Evolutionary conservation across 176 grass and related monocot species (phyloP), one percentile per base, ranked within the genome.

Genomic region (Triticum urartu): DNA sequence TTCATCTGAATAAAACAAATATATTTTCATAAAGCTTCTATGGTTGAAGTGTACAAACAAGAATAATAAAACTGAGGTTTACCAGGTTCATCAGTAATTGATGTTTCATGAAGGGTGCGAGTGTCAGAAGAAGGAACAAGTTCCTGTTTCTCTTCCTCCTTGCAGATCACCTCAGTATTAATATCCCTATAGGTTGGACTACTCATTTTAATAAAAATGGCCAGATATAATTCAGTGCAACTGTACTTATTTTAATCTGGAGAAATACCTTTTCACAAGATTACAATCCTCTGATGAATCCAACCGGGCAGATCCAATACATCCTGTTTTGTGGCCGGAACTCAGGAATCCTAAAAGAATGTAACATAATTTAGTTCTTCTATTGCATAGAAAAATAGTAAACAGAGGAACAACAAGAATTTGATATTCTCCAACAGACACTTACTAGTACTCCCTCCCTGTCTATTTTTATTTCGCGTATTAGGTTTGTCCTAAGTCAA

Each of bases 211-310:
- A 50, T 78, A 79, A n/a, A 1, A 64, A 2, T 59, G 56, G n/a
- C 40, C 26, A 70, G 35, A 34, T 60, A 82, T 26, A 34, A 24
- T 84, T 79, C 66, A 72, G 20, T 5, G 78, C 10, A 39, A 63
- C 17, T 54, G n/a, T 18, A 61, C 2, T 42, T 83, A 11, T 61
- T 58, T 3, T 33, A 77, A 61, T 77, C 3, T 12, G 58, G 52
- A 78, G 42, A 47, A 28, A 45, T 88, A 83, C 86, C 86, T 83
- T 69, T 47, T 72, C n/a, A 7, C 45, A 7, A 25, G 62, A 59
- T 47, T 75, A 20, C 52, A 17, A 56, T 56, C 52, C 52, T 56
- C 52, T 20, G 52, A 56, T 30, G 30, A 11, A 28, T 72, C 21
- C 34, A 83, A 28, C 21, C 35, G 21, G 28, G 22, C 2, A 52